phyloP scores from a whole-genome alignment of 306 rosid genomes.

The Glycyrrhiza uralensis region DNA sequence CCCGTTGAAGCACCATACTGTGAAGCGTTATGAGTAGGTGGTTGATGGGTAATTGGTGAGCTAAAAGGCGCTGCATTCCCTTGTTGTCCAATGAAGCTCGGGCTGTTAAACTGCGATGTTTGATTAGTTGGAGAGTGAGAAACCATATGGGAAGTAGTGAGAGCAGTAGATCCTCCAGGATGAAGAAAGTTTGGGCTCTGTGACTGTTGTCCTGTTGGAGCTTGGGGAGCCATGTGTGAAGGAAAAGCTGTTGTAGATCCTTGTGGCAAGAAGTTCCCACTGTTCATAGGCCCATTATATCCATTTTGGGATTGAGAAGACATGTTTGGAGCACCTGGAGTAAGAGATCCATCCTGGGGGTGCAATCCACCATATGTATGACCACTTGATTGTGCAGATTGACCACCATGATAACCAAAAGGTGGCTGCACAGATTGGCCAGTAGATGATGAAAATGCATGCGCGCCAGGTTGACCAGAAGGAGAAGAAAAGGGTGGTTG shows the following conservation, averaged over 20 bases:
- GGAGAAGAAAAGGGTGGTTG: constrained; percentile 39
- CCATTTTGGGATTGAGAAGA: constrained; percentile 59
- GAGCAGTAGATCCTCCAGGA: constrained; percentile 49
- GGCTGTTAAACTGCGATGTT: constrained; percentile 46
- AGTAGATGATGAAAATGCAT: constrained; percentile 27
- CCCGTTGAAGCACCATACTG: constrained; percentile 44
- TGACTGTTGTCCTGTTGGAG: constrained; percentile 48
- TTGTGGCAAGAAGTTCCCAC: constrained; percentile 49
- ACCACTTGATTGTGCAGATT: constrained; percentile 49
- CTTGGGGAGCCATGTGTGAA: constrained; percentile 49
- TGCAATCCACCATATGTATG: constrained; percentile 50
- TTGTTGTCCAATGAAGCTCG: constrained; percentile 49
- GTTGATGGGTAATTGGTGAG: constrained; percentile 30
- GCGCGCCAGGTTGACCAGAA: constrained; percentile 45
- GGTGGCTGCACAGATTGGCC: constrained; percentile 36
- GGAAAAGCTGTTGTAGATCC: constrained; percentile 46
- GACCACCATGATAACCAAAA: constrained; percentile 49
- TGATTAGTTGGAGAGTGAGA: constrained; percentile 42
- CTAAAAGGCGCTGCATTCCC: constrained; percentile 31
- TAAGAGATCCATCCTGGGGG: constrained; percentile 41
- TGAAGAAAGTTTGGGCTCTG: constrained; percentile 49
- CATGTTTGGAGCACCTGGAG: constrained; percentile 27
- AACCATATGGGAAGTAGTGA: constrained; percentile 21
- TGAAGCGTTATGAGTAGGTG: constrained; percentile 40
- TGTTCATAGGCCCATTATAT: constrained; percentile 49